A percentile compares a stretch with the other conserved stretches of the same genome.
phyloP scores from a whole-genome alignment of 2,329 filamentous ascomycete genomes.

The Fusarium sp. region DNA sequence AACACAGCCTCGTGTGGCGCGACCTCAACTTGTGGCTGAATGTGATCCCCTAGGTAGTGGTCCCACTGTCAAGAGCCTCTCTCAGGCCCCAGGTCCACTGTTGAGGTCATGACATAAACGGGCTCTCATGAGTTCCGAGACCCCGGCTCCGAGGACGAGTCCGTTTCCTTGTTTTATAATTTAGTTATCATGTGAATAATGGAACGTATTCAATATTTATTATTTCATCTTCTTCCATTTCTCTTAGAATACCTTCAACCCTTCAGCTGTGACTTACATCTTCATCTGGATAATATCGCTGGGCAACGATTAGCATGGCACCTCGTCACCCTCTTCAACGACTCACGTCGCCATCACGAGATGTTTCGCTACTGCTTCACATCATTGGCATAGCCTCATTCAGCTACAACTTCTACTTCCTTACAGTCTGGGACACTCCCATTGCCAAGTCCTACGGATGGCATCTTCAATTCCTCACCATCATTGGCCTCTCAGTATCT shows the following conservation, averaged over 20 bases:
- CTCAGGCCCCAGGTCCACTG: conserved; percentile 20
- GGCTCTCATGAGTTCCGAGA: conserved; percentile 35
- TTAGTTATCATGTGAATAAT: conserved; percentile 15
- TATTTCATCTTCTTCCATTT: neutral
- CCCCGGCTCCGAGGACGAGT: conserved; percentile 27
- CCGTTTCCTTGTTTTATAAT: conserved; percentile 21
- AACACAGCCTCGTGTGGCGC: conserved; percentile 48
- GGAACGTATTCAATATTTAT: conserved; percentile 5
- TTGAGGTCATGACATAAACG: conserved; percentile 44
- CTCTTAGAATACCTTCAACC: neutral
- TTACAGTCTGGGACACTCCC: conserved; percentile 63
- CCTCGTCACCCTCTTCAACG: conserved; percentile 73
- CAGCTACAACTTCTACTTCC: conserved; percentile 65
- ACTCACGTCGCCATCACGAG: conserved; percentile 73
- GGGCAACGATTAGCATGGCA: conserved; percentile 52
- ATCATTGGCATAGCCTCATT: conserved; percentile 66
- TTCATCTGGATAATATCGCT: neutral
- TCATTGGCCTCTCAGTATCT: conserved; percentile 75
- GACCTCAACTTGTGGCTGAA: conserved; percentile 39
- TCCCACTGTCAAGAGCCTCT: neutral
- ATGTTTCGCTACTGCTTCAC: conserved; percentile 74
- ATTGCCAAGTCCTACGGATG: conserved; percentile 73
- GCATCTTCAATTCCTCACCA: conserved; percentile 80
- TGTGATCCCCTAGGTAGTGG: neutral
- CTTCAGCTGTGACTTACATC: neutral